phyloP scores from a whole-genome alignment of 164 flowering plant genomes.

The Berberis vulgaris region DNA sequence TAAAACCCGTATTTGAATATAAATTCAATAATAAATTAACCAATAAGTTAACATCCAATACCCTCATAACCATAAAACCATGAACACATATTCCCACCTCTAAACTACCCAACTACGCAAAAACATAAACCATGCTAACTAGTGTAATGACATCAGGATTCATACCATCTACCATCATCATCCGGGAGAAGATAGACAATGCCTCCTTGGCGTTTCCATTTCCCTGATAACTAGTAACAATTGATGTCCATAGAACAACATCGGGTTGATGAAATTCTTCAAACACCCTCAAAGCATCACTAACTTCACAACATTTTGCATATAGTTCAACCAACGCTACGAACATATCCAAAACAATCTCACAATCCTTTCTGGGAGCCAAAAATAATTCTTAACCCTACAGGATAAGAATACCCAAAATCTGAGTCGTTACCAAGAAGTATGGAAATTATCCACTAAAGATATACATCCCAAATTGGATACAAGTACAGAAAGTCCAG shows the following conservation, averaged over 20 bases:
- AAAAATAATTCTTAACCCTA: too few relatives aligned
- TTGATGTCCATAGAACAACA: slow-evolving; percentile 51
- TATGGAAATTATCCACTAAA: too few relatives aligned
- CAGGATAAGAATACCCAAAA: too few relatives aligned
- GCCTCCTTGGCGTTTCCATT: slow-evolving; percentile 35
- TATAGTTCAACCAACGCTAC: slow-evolving; percentile 48
- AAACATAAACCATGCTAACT: slow-evolving; percentile 45
- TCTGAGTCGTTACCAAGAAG: too few relatives aligned
- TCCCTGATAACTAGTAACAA: slow-evolving; percentile 48
- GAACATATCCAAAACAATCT: slow-evolving; percentile 29
- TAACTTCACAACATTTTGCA: slow-evolving; percentile 42
- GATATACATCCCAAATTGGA: too few relatives aligned
- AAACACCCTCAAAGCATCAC: slow-evolving; percentile 37
- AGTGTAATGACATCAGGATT: slow-evolving; percentile 38
- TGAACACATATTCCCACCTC: slow-evolving; percentile 39
- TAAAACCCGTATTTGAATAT: slow-evolving; percentile 36
- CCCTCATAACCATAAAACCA: slow-evolving; percentile 30
- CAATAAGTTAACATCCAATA: slow-evolving; percentile 24
- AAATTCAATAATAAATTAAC: slow-evolving; percentile 44
- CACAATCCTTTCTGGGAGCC: slow-evolving; percentile 13
- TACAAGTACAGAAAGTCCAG: too few relatives aligned
- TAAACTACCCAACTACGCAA: slow-evolving; percentile 21
- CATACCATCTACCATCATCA: slow-evolving; percentile 21
- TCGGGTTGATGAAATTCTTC: slow-evolving; percentile 36
- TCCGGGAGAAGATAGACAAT: slow-evolving; percentile 29